These are phyloP conservation scores for Deuterostichococcus epilithicus DNA, from an alignment of 139 green algal species.

Conservation along the genomic window DNA sequence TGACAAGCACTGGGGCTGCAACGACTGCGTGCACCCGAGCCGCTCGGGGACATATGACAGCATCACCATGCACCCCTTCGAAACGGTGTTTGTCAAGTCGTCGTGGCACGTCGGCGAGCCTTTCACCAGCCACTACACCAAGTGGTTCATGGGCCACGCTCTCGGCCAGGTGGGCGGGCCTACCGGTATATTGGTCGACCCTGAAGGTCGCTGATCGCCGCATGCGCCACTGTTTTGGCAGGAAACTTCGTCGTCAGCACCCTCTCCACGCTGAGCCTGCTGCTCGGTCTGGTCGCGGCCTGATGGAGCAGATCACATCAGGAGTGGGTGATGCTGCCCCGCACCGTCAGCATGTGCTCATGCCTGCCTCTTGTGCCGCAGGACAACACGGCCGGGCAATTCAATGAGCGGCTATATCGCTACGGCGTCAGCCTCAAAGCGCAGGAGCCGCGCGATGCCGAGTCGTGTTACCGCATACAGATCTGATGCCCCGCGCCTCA, in stretches of 20 bases:
- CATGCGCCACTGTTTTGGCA: background rate
- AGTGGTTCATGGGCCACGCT: conserved; percentile 41
- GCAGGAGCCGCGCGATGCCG: conserved; percentile 35
- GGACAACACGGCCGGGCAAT: conserved; percentile 52
- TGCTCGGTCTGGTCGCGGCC: background rate
- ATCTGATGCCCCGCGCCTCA: too few relatives aligned
- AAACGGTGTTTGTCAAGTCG: conserved; percentile 77
- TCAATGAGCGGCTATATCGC: conserved; percentile 60
- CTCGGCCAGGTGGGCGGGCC: background rate
- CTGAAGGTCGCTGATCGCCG: background rate
- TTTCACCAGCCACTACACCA: conserved; percentile 53
- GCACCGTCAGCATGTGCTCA: conserved; percentile 17
- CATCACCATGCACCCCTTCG: conserved; percentile 72
- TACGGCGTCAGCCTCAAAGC: conserved; percentile 41
- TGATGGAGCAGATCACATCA: background rate
- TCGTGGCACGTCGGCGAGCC: conserved; percentile 72
- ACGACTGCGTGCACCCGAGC: conserved; percentile 71
- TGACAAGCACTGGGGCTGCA: conserved; percentile 55
- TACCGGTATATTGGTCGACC: background rate
- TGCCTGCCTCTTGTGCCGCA: conserved; percentile 32
- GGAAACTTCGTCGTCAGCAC: background rate
- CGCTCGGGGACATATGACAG: conserved; percentile 67
- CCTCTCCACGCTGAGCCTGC: too few relatives aligned
- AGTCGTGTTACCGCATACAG: conserved; percentile 20
- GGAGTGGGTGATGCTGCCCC: background rate